Conservation (phyloP, 257 asterid species). For the Nicotiana paniculata region DNA sequence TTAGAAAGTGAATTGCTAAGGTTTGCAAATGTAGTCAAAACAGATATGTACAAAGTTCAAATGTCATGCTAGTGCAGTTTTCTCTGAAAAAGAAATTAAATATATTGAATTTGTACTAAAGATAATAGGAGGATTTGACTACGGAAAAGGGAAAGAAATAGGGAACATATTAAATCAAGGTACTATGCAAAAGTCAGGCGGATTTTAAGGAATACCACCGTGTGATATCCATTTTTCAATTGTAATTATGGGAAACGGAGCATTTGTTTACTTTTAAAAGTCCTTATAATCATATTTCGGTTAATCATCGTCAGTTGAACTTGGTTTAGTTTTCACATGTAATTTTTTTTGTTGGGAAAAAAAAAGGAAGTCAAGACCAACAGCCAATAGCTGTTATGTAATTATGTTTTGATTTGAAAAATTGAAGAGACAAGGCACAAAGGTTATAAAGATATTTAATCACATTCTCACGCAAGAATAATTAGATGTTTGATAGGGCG, state of each 20-base stretch:
- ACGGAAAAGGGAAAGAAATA: not conserved
- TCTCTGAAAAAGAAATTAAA: not conserved
- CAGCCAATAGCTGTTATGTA: not conserved
- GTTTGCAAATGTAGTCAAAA: not conserved
- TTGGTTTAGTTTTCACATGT: not conserved
- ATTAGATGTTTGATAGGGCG: not conserved
- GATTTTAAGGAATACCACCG: slow-evolving; percentile 5
- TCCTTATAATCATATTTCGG: not conserved
- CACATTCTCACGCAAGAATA: slow-evolving; percentile 1
- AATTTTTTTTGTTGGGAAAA: not conserved
- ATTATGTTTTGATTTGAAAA: slow-evolving; percentile 3
- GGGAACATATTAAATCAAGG: not conserved
- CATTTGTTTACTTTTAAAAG: not conserved
- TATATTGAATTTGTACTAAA: not conserved
- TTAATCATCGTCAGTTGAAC: not conserved
- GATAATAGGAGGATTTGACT: not conserved
- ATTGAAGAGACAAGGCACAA: not conserved
- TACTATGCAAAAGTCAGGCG: slow-evolving; percentile 11
- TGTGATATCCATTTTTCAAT: slow-evolving; percentile 1
- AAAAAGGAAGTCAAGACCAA: not conserved
- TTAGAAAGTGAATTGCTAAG: not conserved
- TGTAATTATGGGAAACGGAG: not conserved
- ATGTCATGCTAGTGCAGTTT: not conserved
- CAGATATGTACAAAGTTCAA: not conserved
- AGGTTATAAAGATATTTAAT: not conserved